Percentiles rank a stretch among this genome's conserved stretches.
These are phyloP conservation scores for Geosmithia putterillii DNA, from an alignment of 2,329 filamentous ascomycete species.

Conservation along the genomic window DNA sequence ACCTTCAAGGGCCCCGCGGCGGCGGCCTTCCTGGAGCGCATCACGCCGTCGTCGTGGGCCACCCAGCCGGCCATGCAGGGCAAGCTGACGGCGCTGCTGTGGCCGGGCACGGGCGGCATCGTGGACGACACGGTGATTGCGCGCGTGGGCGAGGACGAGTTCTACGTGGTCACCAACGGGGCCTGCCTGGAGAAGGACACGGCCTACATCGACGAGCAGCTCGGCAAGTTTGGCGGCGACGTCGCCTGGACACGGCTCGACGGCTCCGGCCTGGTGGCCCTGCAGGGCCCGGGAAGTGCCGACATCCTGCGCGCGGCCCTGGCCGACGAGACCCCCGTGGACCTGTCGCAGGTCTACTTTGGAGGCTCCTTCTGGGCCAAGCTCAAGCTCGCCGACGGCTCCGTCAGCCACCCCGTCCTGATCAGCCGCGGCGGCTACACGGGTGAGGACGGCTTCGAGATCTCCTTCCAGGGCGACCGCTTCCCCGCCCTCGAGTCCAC, in stretches of 20 bases:
- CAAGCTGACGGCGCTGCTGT: constrained; percentile 74
- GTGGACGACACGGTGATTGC: constrained; percentile 92
- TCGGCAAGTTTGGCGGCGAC: constrained; percentile 42
- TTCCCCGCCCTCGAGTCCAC: constrained; percentile 23
- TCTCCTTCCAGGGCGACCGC: constrained; percentile 53
- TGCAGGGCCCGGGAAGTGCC: constrained; percentile 74
- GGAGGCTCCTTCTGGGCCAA: constrained; percentile 58
- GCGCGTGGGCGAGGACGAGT: constrained; percentile 57
- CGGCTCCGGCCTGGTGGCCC: constrained; percentile 67
- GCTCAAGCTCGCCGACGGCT: constrained; percentile 46
- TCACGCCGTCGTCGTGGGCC: constrained; percentile 67
- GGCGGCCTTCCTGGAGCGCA: constrained; percentile 65
- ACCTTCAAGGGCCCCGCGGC: constrained; percentile 71
- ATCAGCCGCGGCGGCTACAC: constrained; percentile 91
- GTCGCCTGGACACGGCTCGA: constrained; percentile 59
- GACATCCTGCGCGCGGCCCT: constrained; percentile 57
- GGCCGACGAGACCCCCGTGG: constrained; percentile 24
- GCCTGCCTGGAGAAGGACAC: constrained; percentile 84
- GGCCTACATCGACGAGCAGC: constrained; percentile 59
- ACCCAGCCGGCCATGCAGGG: constrained; percentile 55
- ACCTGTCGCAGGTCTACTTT: constrained; percentile 66
- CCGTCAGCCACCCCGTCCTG: constrained; percentile 31
- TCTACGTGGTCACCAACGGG: constrained; percentile 94
- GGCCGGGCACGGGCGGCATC: constrained; percentile 74
- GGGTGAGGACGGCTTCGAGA: constrained; percentile 95